Conservation (phyloP, 768 basidiomycete species). For the Pisolithus marmoratus region DNA sequence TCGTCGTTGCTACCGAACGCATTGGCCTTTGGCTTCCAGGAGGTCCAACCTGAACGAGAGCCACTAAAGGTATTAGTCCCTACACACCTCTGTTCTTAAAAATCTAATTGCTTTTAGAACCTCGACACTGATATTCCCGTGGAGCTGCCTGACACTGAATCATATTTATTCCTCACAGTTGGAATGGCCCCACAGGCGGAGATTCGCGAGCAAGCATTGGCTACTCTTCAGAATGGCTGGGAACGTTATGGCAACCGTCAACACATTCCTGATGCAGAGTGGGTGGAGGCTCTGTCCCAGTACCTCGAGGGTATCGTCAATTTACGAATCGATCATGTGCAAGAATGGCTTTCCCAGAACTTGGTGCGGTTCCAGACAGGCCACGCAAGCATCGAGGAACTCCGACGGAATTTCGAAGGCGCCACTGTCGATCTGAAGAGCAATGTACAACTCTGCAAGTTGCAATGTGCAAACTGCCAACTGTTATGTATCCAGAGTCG, state of each 20-base stretch:
- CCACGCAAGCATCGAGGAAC: conserved; percentile 37
- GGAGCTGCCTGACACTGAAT: conserved; percentile 25
- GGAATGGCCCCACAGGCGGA: neutral
- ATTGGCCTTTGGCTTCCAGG: conserved; percentile 37
- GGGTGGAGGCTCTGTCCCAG: conserved; percentile 29
- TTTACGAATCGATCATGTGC: conserved; percentile 38
- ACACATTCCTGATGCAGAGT: conserved; percentile 29
- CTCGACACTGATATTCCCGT: conserved; percentile 40
- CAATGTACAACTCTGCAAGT: conserved; percentile 41
- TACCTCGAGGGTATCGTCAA: conserved; percentile 35
- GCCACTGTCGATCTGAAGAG: conserved; percentile 37
- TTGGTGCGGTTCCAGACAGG: conserved; percentile 36
- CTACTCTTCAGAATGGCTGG: conserved; percentile 23
- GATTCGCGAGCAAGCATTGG: conserved; percentile 2
- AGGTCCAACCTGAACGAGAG: conserved; percentile 37
- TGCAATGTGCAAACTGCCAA: conserved; percentile 40
- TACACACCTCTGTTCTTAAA: neutral
- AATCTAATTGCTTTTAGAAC: conserved; percentile 30
- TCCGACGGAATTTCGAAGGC: conserved; percentile 37
- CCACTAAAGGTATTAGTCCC: conserved; percentile 39
- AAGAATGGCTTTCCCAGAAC: conserved; percentile 42
- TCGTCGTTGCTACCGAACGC: conserved; percentile 37
- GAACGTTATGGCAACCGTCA: conserved; percentile 20
- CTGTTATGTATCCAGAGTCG: conserved; percentile 39
- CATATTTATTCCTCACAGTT: conserved; percentile 25